Evolutionary conservation across 148 eudicot genomes (phyloP).

Genomic region (Amaranthus cruentus): DNA sequence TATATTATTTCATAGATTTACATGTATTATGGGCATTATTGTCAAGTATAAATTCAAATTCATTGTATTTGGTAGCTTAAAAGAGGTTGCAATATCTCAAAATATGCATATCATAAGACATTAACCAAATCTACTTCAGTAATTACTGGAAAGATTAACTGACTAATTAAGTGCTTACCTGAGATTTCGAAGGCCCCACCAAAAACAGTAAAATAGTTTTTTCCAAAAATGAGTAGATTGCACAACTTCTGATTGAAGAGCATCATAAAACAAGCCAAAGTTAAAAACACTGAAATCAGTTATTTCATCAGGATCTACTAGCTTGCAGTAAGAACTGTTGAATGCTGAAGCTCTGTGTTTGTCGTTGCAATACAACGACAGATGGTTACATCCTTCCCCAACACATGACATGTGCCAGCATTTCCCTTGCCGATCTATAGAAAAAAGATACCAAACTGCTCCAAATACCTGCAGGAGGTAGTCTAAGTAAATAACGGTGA

Average conservation of each 20-base stretch:
- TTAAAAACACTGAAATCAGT: constrained; percentile 35
- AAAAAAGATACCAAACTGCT: constrained; percentile 74
- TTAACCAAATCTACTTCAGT: background rate
- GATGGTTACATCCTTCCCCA: constrained; percentile 17
- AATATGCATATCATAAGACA: background rate
- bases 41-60: too few relatives aligned
- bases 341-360: background rate
- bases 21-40: too few relatives aligned
- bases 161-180: constrained; percentile 37
- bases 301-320: constrained; percentile 30
- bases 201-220: constrained; percentile 71
- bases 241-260: constrained; percentile 49
- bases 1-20: too few relatives aligned
- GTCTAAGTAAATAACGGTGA: background rate
- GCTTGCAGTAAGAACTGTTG: constrained; percentile 33
- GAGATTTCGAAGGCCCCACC: constrained; percentile 86
- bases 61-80: background rate
- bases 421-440: constrained; percentile 49
- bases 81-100: background rate
- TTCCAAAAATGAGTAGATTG: constrained; percentile 39
- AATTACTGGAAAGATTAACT: background rate
- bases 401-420: constrained; percentile 63
- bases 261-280: constrained; percentile 69
- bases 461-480: constrained; percentile 49
- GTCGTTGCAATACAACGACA: constrained; percentile 39